Evolutionary conservation across 2,329 filamentous ascomycete genomes (phyloP).

Genomic region (Rutstroemia sp.): DNA sequence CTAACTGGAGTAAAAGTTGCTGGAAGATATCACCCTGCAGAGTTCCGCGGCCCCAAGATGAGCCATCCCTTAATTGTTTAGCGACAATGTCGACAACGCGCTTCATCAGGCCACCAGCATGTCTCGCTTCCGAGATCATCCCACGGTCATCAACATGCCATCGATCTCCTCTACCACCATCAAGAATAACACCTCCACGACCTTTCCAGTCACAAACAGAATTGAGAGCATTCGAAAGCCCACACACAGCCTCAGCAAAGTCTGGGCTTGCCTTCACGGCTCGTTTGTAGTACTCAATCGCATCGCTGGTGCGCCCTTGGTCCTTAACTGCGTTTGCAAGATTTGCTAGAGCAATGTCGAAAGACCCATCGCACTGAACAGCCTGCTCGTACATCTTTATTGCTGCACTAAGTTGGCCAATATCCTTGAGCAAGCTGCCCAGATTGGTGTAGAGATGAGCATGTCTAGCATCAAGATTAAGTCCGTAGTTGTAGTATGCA

Average conservation of each 20-base stretch:
- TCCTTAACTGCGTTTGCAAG: constrained; percentile 97
- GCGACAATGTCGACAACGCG: constrained; percentile 86
- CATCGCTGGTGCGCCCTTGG: constrained; percentile 84
- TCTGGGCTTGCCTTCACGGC: constrained; percentile 89
- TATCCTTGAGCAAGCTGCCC: constrained; percentile 90
- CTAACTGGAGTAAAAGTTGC: constrained; percentile 30
- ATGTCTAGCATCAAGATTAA: constrained; percentile 78
- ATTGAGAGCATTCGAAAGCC: constrained; percentile 87
- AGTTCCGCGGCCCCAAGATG: constrained; percentile 72
- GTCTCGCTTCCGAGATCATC: constrained; percentile 68
- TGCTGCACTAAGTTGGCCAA: constrained; percentile 83
- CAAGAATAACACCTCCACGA: constrained; percentile 75
- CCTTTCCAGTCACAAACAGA: constrained; percentile 94
- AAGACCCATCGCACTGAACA: constrained; percentile 84
- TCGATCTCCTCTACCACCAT: constrained; percentile 67
- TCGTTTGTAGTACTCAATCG: constrained; percentile 83
- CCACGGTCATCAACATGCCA: constrained; percentile 90
- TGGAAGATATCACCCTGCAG: constrained; percentile 50
- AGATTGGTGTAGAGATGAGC: constrained; percentile 96
- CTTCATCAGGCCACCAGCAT: constrained; percentile 74
- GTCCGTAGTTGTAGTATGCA: constrained; percentile 90
- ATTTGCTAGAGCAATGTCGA: constrained; percentile 95
- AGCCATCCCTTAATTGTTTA: constrained; percentile 79
- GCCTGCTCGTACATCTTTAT: constrained; percentile 97
- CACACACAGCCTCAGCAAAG: constrained; percentile 95